Base-by-base conservation (phyloP, 495 filamentous ascomycete genomes). In the Arthonia radiata region DNA sequence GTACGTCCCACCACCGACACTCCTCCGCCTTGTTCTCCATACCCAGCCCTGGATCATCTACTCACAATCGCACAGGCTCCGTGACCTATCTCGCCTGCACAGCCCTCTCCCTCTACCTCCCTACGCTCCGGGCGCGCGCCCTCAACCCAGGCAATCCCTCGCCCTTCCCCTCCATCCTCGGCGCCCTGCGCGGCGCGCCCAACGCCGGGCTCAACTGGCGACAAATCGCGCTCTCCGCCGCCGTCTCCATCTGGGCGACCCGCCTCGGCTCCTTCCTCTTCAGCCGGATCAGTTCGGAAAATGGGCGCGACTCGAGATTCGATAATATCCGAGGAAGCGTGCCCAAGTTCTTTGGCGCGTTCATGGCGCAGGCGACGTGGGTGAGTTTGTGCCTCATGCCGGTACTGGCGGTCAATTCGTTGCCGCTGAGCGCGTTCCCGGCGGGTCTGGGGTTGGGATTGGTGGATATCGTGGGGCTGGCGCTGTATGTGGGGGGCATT, bases 371-470 rank as follows among this genome's bases (percentile, higher is more conserved):
- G 45, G 64, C 63, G 6, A 54, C 50, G 1, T 71, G 64, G 67
- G 58, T 71, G 2, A 60, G 61, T 18, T 48, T 70, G 6, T 63
- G 57, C 38, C 47, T 66, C 7, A 48, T 71, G 40, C 70, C 70
- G 2, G 52, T 70, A 4, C 39, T 72, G 1, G 49, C 57, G 6
- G 27, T 67, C 17, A 75, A 72, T 40, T 41, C 59, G 13, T 46
- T 67, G n/a, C 66, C 67, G 0, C 43, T 49, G 3, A 37, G 50
- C 3, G 44, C 50, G 6, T 48, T 56, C 25, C 40, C 60, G 0
- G 37, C 48, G 2, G 44, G 54, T 3, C 43, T 44, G 2, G 28
- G 40, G 4, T n/a, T 60, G 15, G 40, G 41, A 3, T 12, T 50
- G 0, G 53, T 52, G 2, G 64, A 71, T 30, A 32, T 63, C 13